Conservation (phyloP, 2,329 filamentous ascomycete species). For the Pseudogymnoascus destructans region DNA sequence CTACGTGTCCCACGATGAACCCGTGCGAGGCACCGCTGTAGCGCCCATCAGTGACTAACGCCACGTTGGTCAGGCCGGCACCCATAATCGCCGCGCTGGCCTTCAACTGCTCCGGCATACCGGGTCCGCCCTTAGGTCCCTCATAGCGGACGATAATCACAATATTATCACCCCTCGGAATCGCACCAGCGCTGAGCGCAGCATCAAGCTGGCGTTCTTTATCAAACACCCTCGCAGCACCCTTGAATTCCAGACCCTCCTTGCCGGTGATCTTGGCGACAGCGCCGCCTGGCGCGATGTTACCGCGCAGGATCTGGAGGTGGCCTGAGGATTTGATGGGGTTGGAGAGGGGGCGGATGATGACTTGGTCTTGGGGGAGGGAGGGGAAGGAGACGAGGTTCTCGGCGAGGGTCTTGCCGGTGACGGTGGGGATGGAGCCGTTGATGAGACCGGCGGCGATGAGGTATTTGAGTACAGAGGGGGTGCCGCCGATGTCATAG, state of each 20-base stretch:
- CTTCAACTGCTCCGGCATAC: slow-evolving; percentile 91
- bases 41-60: slow-evolving; percentile 81
- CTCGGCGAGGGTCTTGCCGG: slow-evolving; percentile 69
- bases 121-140: slow-evolving; percentile 82
- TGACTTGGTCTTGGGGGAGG: slow-evolving; percentile 63
- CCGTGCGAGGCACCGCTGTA: slow-evolving; percentile 83
- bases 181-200: slow-evolving; percentile 56
- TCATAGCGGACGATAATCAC: slow-evolving; percentile 89
- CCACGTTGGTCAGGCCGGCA: slow-evolving; percentile 73
- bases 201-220: slow-evolving; percentile 69
- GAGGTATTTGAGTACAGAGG: slow-evolving; percentile 73
- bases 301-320: slow-evolving; percentile 76
- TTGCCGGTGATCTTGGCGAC: slow-evolving; percentile 97
- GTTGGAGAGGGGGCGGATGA: slow-evolving; percentile 65
- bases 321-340: slow-evolving; percentile 77
- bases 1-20: slow-evolving; percentile 88
- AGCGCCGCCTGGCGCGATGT: slow-evolving; percentile 75
- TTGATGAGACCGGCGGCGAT: slow-evolving; percentile 65
- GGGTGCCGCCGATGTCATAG: slow-evolving; percentile 73
- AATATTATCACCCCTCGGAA: slow-evolving; percentile 64
- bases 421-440: slow-evolving; percentile 67
- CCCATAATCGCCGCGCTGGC: slow-evolving; percentile 87
- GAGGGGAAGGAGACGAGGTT: slow-evolving; percentile 68
- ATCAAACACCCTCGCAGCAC: slow-evolving; percentile 71
- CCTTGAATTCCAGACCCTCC: slow-evolving; percentile 71